These are phyloP conservation scores for Perkinsus olseni DNA, from an alignment of 169 alveolate species.

Conservation along the genomic window DNA sequence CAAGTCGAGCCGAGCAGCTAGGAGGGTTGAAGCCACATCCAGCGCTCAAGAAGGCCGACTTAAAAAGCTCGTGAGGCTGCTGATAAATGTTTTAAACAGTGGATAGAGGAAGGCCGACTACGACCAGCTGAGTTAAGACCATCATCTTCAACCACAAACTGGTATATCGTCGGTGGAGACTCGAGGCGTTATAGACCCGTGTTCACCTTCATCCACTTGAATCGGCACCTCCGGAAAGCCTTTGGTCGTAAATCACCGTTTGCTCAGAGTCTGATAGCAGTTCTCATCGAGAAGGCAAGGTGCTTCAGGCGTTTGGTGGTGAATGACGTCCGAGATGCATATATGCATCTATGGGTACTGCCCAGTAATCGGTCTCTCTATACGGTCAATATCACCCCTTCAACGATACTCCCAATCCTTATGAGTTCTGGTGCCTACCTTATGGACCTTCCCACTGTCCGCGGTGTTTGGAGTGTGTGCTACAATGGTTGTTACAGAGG, in stretches of 20 bases:
- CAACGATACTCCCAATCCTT: not conserved
- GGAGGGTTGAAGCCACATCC: not conserved
- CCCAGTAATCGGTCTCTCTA: not conserved
- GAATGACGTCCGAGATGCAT: not conserved
- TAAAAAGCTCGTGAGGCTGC: not conserved
- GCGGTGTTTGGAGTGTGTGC: not conserved
- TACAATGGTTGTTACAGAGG: not conserved
- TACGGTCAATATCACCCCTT: not conserved
- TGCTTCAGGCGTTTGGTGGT: not conserved
- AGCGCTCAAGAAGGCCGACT: too few relatives aligned
- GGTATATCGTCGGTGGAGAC: not conserved
- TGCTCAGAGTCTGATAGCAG: not conserved
- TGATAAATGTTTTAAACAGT: not conserved
- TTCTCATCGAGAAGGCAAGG: not conserved
- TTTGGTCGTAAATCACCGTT: not conserved
- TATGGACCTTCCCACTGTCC: not conserved
- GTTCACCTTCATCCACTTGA: not conserved
- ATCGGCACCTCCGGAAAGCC: not conserved
- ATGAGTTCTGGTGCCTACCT: not conserved
- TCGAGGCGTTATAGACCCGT: not conserved
- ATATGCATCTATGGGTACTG: not conserved
- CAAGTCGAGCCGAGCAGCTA: not conserved
- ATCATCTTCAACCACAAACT: not conserved
- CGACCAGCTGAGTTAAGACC: not conserved
- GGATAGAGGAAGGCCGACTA: not conserved